Evolutionary conservation across 371 early-diverging fungal genomes (phyloP).

Genomic region (Lichtheimia ornata): DNA sequence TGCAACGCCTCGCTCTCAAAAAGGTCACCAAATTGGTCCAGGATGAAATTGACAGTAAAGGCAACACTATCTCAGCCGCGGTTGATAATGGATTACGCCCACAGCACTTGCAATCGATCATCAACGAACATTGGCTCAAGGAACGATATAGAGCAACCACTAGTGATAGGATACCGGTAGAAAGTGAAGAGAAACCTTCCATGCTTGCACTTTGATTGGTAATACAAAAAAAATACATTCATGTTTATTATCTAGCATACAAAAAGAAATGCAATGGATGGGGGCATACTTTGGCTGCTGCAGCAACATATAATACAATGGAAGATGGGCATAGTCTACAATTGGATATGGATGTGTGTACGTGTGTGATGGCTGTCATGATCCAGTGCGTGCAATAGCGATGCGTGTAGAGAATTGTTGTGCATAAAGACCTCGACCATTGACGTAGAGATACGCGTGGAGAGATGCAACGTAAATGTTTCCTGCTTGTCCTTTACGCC

Average conservation of each 20-base stretch:
- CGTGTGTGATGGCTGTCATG: conserved; percentile 1
- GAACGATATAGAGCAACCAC: conserved; percentile 33
- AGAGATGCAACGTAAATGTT: conserved; percentile 25
- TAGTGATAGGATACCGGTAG: neutral
- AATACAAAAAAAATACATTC: neutral
- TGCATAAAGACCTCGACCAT: conserved; percentile 22
- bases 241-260: neutral
- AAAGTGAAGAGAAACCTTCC: neutral
- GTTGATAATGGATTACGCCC: conserved; percentile 42
- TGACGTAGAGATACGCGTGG: conserved; percentile 19
- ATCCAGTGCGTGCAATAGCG: conserved; percentile 20
- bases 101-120: conserved; percentile 42
- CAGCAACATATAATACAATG: neutral
- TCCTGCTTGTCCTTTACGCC: conserved; percentile 15
- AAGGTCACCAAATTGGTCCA: conserved; percentile 56
- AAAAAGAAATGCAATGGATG: neutral
- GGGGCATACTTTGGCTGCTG: neutral
- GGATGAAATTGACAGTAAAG: conserved; percentile 49
- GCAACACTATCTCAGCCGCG: conserved; percentile 27
- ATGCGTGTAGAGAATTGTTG: conserved; percentile 17
- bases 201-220: conserved; percentile 6
- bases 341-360: neutral
- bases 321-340: neutral
- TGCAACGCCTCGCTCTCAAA: conserved; percentile 72
- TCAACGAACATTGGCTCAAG: conserved; percentile 31